phyloP scores from a whole-genome alignment of 768 basidiomycete species.

The Asterophora parasitica region DNA sequence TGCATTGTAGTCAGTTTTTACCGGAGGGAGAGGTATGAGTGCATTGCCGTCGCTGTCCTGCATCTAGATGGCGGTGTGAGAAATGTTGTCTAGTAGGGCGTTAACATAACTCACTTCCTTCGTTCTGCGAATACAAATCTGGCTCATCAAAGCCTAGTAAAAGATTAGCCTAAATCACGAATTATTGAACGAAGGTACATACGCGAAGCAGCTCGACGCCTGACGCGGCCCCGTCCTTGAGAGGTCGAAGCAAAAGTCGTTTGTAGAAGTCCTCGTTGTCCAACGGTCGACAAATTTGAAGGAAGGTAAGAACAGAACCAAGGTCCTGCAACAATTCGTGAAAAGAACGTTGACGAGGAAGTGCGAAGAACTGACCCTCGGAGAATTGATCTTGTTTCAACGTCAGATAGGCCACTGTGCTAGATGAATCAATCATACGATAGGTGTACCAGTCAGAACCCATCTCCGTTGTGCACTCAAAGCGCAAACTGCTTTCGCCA shows the following conservation, averaged over 20 bases:
- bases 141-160: constrained; percentile 66
- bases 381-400: constrained; percentile 65
- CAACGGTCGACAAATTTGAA: constrained; percentile 79
- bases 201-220: constrained; percentile 74
- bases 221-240: constrained; percentile 60
- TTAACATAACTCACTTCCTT: constrained; percentile 54
- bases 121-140: constrained; percentile 75
- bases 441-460: constrained; percentile 83
- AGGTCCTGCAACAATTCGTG: constrained; percentile 55
- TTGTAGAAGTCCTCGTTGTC: constrained; percentile 83
- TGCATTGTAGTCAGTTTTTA: constrained; percentile 18
- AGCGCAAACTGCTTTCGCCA: constrained; percentile 62
- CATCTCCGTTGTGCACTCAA: constrained; percentile 71
- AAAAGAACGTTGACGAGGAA: not conserved
- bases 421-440: constrained; percentile 46
- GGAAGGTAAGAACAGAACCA: constrained; percentile 80
- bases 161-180: constrained; percentile 7
- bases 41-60: constrained; percentile 72
- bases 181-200: constrained; percentile 18
- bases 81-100: too few species aligned
- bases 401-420: not conserved
- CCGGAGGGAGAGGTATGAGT: constrained; percentile 73
- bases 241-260: constrained; percentile 69
- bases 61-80: constrained; percentile 48
- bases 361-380: constrained; percentile 39